Base-by-base conservation (phyloP, 768 basidiomycete genomes). In the Rickenella mellea region DNA sequence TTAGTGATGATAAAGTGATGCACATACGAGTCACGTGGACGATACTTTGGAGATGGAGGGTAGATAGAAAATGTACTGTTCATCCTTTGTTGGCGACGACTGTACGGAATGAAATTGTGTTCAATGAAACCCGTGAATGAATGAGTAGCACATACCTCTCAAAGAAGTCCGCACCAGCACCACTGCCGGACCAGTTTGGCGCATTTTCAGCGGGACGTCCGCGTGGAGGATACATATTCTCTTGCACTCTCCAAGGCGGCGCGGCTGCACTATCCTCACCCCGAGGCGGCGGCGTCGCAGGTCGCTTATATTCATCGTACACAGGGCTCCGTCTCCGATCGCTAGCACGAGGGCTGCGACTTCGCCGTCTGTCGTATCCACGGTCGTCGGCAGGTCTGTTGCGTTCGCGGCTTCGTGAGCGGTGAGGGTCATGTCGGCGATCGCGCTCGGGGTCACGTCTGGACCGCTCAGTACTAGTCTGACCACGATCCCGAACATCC, bases 11-110 rank as follows among this genome's bases (percentile, higher is more conserved):
- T 26, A 10, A 20, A 20, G 44, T 29, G 17, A 5, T 32, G 20
- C 2, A 66, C 79, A 24, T 61, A 84, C 76, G 75, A 48, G 35
- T 61, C 59, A 27, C 84, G 74, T 27, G 71, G 63, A 42, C 78
- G 76, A 8, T 69, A 74, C 48, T 80, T 82, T 0, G 89, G 89
- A 2, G 89, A 91, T 3, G 77, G 60, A 1, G 89, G 89, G 89
- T 89, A 92, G n/a, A 88, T 68, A 50, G 71, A 70, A 2, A 78
- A 57, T 5, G 67, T 68, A 7, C 62, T 73, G 4, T 51, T 66
- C 50, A 77, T 77, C 37, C 89, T 69, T 55, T 89, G 80, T 36
- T 67, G 55, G 42, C 84, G 69, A 25, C 89, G 88, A 51, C 88
- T 91, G 46, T 1, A 40, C 44, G 32, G 30, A 27, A n/a, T 27